phyloP scores from a whole-genome alignment of 2,329 filamentous ascomycete genomes.

The Neopestalotiopsis rosae region DNA sequence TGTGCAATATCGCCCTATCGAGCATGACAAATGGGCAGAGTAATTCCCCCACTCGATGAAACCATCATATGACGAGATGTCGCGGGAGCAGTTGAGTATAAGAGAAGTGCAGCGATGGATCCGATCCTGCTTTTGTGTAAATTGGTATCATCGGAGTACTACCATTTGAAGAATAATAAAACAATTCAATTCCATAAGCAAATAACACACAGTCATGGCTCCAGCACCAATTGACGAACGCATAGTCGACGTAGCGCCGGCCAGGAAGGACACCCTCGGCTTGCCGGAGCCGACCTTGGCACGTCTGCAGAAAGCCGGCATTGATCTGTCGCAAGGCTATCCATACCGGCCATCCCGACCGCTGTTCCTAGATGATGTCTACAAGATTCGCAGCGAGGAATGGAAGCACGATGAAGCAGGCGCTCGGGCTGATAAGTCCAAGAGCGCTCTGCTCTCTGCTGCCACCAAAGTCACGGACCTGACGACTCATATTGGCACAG shows the following conservation, averaged over 20 bases:
- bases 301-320: constrained; percentile 69
- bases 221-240: constrained; percentile 65
- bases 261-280: constrained; percentile 66
- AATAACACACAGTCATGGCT: constrained; percentile 40
- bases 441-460: constrained; percentile 63
- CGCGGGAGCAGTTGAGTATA: neutral
- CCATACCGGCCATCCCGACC: constrained; percentile 72
- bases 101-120: neutral
- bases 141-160: neutral
- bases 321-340: constrained; percentile 73
- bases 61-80: constrained; percentile 9
- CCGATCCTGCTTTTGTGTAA: neutral
- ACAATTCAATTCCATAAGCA: neutral
- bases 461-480: constrained; percentile 68
- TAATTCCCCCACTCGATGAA: neutral
- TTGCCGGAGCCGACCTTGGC: constrained; percentile 62
- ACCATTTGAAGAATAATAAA: neutral
- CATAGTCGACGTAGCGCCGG: constrained; percentile 68
- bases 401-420: constrained; percentile 65
- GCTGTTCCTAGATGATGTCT: constrained; percentile 72
- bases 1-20: constrained; percentile 6
- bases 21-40: constrained; percentile 15
- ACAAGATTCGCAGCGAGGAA: constrained; percentile 65
- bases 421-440: constrained; percentile 67
- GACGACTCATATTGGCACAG: constrained; percentile 66